Evolutionary conservation across 1,284 basidiomycete genomes (phyloP).

Genomic region (Lentinula novae-zelandiae): DNA sequence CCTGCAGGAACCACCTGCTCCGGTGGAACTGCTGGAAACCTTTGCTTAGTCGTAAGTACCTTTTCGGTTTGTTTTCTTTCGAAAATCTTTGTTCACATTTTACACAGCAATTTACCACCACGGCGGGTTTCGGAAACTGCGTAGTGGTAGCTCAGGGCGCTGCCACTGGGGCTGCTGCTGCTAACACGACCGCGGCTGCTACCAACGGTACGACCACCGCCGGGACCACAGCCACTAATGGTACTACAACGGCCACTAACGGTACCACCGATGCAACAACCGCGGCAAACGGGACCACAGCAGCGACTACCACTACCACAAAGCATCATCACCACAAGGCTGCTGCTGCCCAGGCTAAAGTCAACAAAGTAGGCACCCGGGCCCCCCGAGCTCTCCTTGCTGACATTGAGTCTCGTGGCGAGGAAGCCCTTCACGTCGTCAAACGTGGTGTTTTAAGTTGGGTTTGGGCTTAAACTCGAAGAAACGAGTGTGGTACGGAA

Average conservation of each 20-base stretch:
- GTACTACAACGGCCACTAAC: constrained; percentile 13
- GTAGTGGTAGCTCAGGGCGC: constrained; percentile 26
- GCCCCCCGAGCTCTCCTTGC: constrained; percentile 29
- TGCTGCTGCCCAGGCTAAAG: constrained; percentile 12
- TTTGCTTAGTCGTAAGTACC: constrained; percentile 40
- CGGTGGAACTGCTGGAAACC: constrained; percentile 38
- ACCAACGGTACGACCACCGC: constrained; percentile 7
- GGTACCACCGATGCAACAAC: constrained; percentile 10
- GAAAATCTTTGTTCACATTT: background rate
- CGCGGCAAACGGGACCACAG: constrained; percentile 10
- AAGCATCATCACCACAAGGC: background rate
- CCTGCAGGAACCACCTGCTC: constrained; percentile 45
- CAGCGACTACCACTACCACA: constrained; percentile 3
- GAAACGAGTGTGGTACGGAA: background rate
- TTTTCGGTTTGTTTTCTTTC: background rate
- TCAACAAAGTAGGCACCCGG: constrained; percentile 24
- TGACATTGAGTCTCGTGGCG: constrained; percentile 23
- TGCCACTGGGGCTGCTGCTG: background rate
- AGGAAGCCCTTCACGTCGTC: constrained; percentile 19
- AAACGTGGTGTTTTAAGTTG: constrained; percentile 25
- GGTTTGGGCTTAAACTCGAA: constrained; percentile 25
- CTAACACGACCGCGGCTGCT: constrained; percentile 1
- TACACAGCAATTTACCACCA: constrained; percentile 34
- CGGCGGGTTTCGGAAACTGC: constrained; percentile 49
- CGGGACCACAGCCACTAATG: constrained; percentile 8